A percentile compares a stretch with the other conserved stretches of the same genome.
Evolutionary conservation across 441 rosid species (phyloP).

Genomic region (Viola pubescens): DNA sequence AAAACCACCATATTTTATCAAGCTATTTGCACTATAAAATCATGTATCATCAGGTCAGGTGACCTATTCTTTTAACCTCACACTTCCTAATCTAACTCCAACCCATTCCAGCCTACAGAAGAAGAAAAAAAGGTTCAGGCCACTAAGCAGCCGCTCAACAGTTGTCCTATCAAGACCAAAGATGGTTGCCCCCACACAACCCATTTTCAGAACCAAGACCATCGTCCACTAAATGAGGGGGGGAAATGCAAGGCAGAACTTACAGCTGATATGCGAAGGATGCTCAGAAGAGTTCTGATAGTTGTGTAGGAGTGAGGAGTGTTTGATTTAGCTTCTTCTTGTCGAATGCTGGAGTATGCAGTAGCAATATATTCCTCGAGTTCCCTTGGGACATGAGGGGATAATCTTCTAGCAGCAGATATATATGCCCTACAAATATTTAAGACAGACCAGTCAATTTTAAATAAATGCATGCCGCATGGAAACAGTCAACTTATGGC

Average conservation of each 20-base stretch:
- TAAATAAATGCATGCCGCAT: neutral
- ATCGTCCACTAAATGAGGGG: slow-evolving; percentile 1
- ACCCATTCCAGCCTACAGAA: neutral
- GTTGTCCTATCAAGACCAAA: slow-evolving; percentile 8
- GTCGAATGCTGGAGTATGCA: slow-evolving; percentile 89
- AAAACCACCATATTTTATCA: neutral
- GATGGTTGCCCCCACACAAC: neutral
- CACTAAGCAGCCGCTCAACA: slow-evolving; percentile 1
- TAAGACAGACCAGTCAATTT: slow-evolving; percentile 6
- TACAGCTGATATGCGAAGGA: slow-evolving; percentile 95
- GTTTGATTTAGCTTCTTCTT: slow-evolving; percentile 91
- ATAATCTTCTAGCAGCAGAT: slow-evolving; percentile 87
- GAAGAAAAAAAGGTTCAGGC: neutral
- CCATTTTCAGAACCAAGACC: neutral
- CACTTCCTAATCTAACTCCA: neutral
- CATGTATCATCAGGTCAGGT: neutral
- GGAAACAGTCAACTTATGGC: slow-evolving; percentile 1
- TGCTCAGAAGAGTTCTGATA: slow-evolving; percentile 88
- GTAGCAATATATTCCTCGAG: slow-evolving; percentile 92
- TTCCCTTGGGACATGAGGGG: slow-evolving; percentile 79
- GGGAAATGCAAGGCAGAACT: slow-evolving; percentile 22
- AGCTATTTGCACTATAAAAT: slow-evolving; percentile 1
- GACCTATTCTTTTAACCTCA: neutral
- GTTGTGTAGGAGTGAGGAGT: slow-evolving; percentile 96
- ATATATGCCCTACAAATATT: slow-evolving; percentile 66